Base-by-base conservation (phyloP, 2,329 filamentous ascomycete genomes). In the Diaporthe amygdali region DNA sequence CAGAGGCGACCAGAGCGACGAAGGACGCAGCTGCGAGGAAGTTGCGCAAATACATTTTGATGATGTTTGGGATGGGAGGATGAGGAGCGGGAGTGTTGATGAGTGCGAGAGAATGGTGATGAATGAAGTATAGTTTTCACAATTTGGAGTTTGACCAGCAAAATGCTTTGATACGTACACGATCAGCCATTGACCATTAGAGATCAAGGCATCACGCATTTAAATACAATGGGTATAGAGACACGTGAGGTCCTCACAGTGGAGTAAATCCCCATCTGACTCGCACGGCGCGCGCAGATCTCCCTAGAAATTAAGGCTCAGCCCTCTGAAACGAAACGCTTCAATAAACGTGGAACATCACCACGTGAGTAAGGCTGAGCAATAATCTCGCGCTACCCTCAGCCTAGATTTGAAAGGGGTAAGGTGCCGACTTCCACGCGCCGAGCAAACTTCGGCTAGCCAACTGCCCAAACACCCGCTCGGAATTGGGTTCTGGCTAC, bases 361-460 rank as follows among this genome's bases (percentile, higher is more conserved):
- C 20, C 20, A 41, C 59, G 47, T 63, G 59, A 47, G 41, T 63
- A 63, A 37, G 59, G 59, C 59, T 63, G 59, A 25, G 59, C 59
- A 63, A 22, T 47, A 47, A 47, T 63, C 59, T 63, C 59, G 59
- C 59, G 59, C 59, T 34, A 20, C 20, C 20, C 41, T 34, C 41
- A 34, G 59, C 59, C 41, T 25, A 47, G 41, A 34, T 34, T 34
- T 25, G 14, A 63, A 63, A 63, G 59, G 56, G 59, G 59, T 15
- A 63, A 63, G 59, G 41, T 34, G 41, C 59, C 41, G 59, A 47
- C 59, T 25, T 32, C 56, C 59, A 27, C 41, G 3, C 27, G 6
- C 41, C 20, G 20, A 47, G 59, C 59, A 47, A 47, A 41, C 59
- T 63, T 63, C 41, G 17, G 17, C 41, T 63, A 63, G 59, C 20